These are phyloP conservation scores for Peronosclerospora sorghi DNA, from an alignment of 352 stramenopile species.

Conservation along the genomic window DNA sequence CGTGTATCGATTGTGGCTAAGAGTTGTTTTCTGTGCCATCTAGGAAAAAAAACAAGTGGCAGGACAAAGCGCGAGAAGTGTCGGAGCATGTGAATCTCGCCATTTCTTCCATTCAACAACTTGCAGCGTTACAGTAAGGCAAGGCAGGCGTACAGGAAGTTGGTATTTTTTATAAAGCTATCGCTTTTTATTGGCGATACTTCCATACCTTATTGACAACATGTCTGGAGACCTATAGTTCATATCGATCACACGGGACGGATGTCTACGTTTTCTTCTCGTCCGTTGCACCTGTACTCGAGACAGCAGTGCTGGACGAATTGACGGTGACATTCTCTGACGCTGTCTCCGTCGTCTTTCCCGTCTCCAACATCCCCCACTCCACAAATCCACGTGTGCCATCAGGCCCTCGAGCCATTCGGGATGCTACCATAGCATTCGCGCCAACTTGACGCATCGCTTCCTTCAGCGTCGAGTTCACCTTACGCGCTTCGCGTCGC, in stretches of 20 bases:
- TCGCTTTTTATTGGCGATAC: too few species aligned
- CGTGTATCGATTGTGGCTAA: neutral
- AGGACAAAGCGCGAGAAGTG: conserved; percentile 56
- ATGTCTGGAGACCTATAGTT: too few species aligned
- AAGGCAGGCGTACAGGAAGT: neutral
- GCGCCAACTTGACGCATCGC: conserved; percentile 51
- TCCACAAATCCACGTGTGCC: conserved; percentile 54
- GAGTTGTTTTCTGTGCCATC: neutral
- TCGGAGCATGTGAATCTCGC: conserved; percentile 67
- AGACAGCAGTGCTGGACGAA: neutral
- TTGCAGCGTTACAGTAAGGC: conserved; percentile 47
- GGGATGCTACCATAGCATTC: conserved; percentile 44
- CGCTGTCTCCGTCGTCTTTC: conserved; percentile 2
- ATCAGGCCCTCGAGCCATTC: conserved; percentile 67
- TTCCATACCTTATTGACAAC: neutral
- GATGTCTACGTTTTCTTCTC: conserved; percentile 4
- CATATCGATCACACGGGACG: too few species aligned
- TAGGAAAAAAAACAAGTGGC: conserved; percentile 58
- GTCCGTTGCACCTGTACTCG: conserved; percentile 2
- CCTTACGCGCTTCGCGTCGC: conserved; percentile 31
- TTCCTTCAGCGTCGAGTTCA: conserved; percentile 59
- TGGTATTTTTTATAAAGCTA: too few species aligned
- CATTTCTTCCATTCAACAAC: conserved; percentile 64
- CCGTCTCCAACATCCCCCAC: conserved; percentile 29
- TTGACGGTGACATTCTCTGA: conserved; percentile 1